These are phyloP conservation scores for Amanita thiersii DNA, from an alignment of 768 basidiomycete genomes.

Conservation along the genomic window DNA sequence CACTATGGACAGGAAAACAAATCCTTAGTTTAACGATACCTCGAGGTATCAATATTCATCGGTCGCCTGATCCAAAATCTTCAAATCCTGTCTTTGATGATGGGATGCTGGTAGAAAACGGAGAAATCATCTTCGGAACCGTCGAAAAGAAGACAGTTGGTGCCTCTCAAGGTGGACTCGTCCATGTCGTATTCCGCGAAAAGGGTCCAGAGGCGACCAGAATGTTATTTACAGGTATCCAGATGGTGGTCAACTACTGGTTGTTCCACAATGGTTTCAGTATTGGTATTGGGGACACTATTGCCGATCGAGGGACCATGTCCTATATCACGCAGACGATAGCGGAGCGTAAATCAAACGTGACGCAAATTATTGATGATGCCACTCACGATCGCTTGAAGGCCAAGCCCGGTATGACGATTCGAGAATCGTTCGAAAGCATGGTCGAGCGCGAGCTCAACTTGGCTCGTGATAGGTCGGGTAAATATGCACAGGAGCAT, in stretches of 20 bases:
- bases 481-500: conserved; percentile 94
- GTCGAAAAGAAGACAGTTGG: conserved; percentile 99
- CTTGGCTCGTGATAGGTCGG: conserved; percentile 89
- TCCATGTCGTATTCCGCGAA: conserved; percentile 96
- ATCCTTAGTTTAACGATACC: conserved; percentile 89
- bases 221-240: conserved; percentile 86
- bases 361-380: conserved; percentile 70
- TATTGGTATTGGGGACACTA: conserved; percentile 98
- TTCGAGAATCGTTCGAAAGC: conserved; percentile 97
- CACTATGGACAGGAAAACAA: conserved; percentile 98
- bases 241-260: conserved; percentile 97
- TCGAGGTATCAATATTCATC: conserved; percentile 88
- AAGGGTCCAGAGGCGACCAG: conserved; percentile 91
- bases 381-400: conserved; percentile 85
- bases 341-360: conserved; percentile 69
- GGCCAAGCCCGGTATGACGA: conserved; percentile 95
- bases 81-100: conserved; percentile 84
- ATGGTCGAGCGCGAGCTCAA: conserved; percentile 88
- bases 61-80: conserved; percentile 71
- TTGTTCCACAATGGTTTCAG: conserved; percentile 98
- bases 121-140: conserved; percentile 90
- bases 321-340: conserved; percentile 77
- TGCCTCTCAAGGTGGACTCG: conserved; percentile 86
- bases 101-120: conserved; percentile 94
- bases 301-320: conserved; percentile 90